phyloP scores from a whole-genome alignment of 495 filamentous ascomycete species.

The Xylaria venustula region DNA sequence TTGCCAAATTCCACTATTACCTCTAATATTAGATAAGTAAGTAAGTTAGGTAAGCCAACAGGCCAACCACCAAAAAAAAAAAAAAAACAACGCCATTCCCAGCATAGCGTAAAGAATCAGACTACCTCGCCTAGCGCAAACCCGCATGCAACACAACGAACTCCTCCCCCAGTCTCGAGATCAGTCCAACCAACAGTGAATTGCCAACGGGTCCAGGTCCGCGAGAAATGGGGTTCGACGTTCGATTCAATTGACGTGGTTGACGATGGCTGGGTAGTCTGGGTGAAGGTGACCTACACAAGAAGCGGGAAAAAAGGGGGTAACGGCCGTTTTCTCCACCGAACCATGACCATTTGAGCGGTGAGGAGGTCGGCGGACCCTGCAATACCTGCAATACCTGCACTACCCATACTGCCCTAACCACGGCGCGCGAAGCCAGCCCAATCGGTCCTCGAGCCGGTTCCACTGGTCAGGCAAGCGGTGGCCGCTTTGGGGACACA shows the following conservation, averaged over 20 bases:
- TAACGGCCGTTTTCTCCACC: not conserved
- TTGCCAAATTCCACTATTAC: not conserved
- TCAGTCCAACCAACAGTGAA: slow-evolving; percentile 3
- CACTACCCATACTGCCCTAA: not conserved
- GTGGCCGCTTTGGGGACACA: not conserved
- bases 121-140: not conserved
- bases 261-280: slow-evolving; percentile 10
- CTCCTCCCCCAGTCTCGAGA: not conserved
- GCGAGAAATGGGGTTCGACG: not conserved
- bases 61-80: not conserved
- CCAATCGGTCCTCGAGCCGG: slow-evolving; percentile 2
- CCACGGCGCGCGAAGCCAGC: slow-evolving; percentile 4
- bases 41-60: not conserved
- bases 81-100: not conserved
- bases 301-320: not conserved
- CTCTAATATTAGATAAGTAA: too few species aligned
- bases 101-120: not conserved
- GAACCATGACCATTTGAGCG: slow-evolving; percentile 10
- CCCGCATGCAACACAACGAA: not conserved
- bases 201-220: not conserved
- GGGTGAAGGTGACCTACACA: not conserved
- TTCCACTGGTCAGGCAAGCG: slow-evolving; percentile 12
- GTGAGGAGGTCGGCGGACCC: slow-evolving; percentile 4
- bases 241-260: slow-evolving; percentile 11
- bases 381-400: too few species aligned